Evolutionary conservation across 495 filamentous ascomycete genomes (phyloP).

Genomic region (Aspergillus steynii): DNA sequence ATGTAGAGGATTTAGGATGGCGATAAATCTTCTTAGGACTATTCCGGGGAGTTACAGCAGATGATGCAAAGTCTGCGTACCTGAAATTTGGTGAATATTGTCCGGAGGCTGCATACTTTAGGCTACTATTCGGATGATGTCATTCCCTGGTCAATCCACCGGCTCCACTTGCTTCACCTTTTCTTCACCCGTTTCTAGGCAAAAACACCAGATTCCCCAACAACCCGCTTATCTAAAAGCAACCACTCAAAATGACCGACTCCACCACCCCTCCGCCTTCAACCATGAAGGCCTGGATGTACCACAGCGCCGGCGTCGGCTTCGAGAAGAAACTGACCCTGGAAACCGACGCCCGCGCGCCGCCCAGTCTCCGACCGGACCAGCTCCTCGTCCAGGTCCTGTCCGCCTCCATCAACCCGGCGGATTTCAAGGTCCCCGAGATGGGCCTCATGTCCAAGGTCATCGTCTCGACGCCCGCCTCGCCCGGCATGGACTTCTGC

Average conservation of each 20-base stretch:
- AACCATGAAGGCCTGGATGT: conserved; percentile 67
- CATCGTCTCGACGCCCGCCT: conserved; percentile 47
- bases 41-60: no score
- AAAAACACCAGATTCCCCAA: no score
- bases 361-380: conserved; percentile 33
- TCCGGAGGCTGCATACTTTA: no score
- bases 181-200: no score
- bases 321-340: conserved; percentile 60
- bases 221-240: no score
- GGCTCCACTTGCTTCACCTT: no score
- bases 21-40: no score
- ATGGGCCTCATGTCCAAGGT: conserved; percentile 42
- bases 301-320: conserved; percentile 43
- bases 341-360: conserved; percentile 43
- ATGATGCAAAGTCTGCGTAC: no score
- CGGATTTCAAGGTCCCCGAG: conserved; percentile 69
- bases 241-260: conserved; percentile 4
- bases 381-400: conserved; percentile 60
- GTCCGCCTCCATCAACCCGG: conserved; percentile 61
- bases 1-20: no score
- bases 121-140: no score
- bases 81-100: no score
- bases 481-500: conserved; percentile 64
- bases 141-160: no score
- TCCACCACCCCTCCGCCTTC: conserved; percentile 23